These are phyloP conservation scores for Fraxinus excelsior DNA, from an alignment of 257 asterid genomes.

Conservation along the genomic window DNA sequence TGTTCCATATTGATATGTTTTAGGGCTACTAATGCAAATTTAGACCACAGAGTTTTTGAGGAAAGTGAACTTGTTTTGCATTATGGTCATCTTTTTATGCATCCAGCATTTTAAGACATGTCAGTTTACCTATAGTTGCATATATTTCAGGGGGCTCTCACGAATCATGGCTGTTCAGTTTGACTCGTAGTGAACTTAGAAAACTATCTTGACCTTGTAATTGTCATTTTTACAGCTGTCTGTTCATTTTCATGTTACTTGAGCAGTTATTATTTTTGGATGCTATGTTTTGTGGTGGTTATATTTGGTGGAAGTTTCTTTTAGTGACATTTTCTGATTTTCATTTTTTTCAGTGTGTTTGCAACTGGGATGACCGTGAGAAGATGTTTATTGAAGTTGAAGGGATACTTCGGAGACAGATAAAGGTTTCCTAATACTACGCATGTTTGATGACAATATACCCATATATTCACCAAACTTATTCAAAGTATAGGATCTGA, in stretches of 20 bases:
- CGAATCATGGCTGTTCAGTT: not conserved
- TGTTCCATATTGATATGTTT: not conserved
- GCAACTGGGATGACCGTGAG: conserved; percentile 97
- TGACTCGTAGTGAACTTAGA: conserved; percentile 8
- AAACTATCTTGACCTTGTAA: not conserved
- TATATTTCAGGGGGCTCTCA: not conserved
- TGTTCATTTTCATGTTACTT: not conserved
- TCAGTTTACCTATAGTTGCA: not conserved
- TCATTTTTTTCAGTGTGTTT: conserved; percentile 68
- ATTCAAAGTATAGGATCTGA: conserved; percentile 6
- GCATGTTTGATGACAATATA: not conserved
- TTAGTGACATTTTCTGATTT: conserved; percentile 17
- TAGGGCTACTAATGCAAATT: not conserved
- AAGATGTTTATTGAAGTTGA: conserved; percentile 93
- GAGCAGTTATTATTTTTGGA: not conserved
- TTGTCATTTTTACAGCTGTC: not conserved
- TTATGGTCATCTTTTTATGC: not conserved
- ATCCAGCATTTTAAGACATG: not conserved
- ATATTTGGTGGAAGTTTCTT: conserved; percentile 7
- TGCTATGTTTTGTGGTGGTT: not conserved
- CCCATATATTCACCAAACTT: conserved; percentile 1
- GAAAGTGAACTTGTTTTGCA: not conserved
- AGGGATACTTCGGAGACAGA: conserved; percentile 87
- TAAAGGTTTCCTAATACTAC: conserved; percentile 59
- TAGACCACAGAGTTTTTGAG: not conserved